These are phyloP conservation scores for Xylaria castorea DNA, from an alignment of 495 filamentous ascomycete species.

Conservation along the genomic window DNA sequence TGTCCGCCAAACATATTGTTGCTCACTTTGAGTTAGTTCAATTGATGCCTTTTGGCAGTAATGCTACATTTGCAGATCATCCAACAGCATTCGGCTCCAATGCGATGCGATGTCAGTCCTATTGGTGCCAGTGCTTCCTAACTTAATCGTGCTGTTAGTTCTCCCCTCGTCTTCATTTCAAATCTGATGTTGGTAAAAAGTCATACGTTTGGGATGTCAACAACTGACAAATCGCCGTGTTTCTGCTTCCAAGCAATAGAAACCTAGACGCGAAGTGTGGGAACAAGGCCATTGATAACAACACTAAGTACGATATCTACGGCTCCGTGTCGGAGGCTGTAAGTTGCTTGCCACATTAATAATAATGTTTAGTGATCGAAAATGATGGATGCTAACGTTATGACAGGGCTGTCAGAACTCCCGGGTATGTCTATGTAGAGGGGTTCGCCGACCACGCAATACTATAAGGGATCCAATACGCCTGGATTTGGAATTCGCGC, in stretches of 20 bases:
- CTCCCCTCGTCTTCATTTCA: too few relatives aligned
- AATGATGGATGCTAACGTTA: not conserved
- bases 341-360: not conserved
- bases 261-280: not conserved
- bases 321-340: not conserved
- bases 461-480: not conserved
- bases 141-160: too few relatives aligned
- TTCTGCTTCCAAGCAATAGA: not conserved
- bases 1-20: too few relatives aligned
- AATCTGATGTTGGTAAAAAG: too few relatives aligned
- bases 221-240: not conserved
- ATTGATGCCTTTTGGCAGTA: too few relatives aligned
- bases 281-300: not conserved
- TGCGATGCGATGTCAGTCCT: too few relatives aligned
- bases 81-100: too few relatives aligned
- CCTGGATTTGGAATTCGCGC: not conserved
- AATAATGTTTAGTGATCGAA: constrained; percentile 1
- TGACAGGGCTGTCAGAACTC: constrained; percentile 3
- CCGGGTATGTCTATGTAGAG: constrained; percentile 9
- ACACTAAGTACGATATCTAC: not conserved
- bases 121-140: too few relatives aligned
- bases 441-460: not conserved
- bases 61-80: too few relatives aligned
- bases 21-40: too few relatives aligned
- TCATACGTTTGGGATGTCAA: too few relatives aligned